Evolutionary conservation across 306 rosid genomes (phyloP).

Genomic region (Gynostemma pentaphyllum): DNA sequence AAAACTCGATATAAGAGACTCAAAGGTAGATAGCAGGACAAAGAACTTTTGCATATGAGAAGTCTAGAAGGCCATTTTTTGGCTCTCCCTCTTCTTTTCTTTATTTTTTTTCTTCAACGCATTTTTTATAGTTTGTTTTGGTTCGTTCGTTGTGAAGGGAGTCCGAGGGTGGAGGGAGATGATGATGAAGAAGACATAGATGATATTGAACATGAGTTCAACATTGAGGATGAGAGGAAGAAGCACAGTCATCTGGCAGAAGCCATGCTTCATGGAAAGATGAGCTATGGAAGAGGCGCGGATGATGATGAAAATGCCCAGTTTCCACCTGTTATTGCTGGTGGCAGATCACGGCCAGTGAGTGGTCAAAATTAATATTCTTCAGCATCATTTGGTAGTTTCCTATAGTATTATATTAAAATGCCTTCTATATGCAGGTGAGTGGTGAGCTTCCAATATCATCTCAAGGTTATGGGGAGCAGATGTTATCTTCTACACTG

Average conservation of each 20-base stretch:
- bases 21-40: constrained; percentile 34
- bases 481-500: constrained; percentile 49
- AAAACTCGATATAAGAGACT: constrained; percentile 88
- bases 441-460: constrained; percentile 49
- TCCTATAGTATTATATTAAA: not conserved
- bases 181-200: constrained; percentile 92
- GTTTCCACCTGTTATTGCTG: constrained; percentile 37
- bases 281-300: constrained; percentile 52
- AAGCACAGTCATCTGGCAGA: constrained; percentile 51
- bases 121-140: constrained; percentile 2
- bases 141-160: constrained; percentile 42
- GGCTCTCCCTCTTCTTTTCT: too few species aligned
- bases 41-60: not conserved
- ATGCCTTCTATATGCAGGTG: constrained; percentile 31
- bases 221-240: constrained; percentile 41
- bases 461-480: constrained; percentile 39
- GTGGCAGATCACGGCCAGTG: constrained; percentile 30
- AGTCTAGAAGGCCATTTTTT: too few species aligned
- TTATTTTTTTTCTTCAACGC: not conserved
- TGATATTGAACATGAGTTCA: constrained; percentile 91
- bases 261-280: constrained; percentile 82
- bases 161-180: constrained; percentile 91
- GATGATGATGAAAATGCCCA: constrained; percentile 41
- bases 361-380: not conserved
- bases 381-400: not conserved